Evolutionary conservation across 2,329 filamentous ascomycete species (phyloP).

Genomic region (Boeremia exigua): DNA sequence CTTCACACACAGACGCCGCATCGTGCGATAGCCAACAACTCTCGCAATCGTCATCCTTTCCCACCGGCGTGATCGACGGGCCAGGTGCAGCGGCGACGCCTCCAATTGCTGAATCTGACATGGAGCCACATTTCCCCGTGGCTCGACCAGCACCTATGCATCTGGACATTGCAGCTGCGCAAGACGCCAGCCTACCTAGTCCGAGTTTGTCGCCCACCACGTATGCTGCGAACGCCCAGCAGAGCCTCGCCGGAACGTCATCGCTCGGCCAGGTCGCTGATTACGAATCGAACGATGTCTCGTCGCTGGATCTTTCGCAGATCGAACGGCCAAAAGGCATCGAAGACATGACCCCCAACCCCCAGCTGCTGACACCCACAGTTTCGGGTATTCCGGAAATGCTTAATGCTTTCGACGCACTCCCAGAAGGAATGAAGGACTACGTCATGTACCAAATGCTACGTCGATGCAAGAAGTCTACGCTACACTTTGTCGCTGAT

Average conservation of each 20-base stretch:
- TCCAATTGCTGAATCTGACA: slow-evolving; percentile 74
- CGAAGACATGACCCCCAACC: slow-evolving; percentile 32
- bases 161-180: slow-evolving; percentile 74
- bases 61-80: slow-evolving; percentile 38
- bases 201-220: slow-evolving; percentile 91
- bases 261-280: slow-evolving; percentile 36
- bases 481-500: slow-evolving; percentile 85
- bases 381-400: slow-evolving; percentile 84
- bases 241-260: slow-evolving; percentile 38
- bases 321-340: slow-evolving; percentile 27
- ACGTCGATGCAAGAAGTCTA: slow-evolving; percentile 84
- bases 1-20: slow-evolving; percentile 26
- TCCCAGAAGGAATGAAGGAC: slow-evolving; percentile 90
- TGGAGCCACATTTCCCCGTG: slow-evolving; percentile 62
- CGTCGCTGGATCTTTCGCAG: slow-evolving; percentile 42
- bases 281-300: slow-evolving; percentile 45
- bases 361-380: slow-evolving; percentile 46
- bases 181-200: slow-evolving; percentile 92
- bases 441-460: slow-evolving; percentile 98
- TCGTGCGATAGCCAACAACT: slow-evolving; percentile 21
- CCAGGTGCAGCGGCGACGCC: slow-evolving; percentile 72
- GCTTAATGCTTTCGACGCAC: slow-evolving; percentile 86
- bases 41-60: slow-evolving; percentile 30
- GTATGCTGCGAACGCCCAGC: slow-evolving; percentile 69
- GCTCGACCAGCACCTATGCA: slow-evolving; percentile 47